A percentile compares a stretch with the other conserved stretches of the same genome.
Evolutionary conservation across 257 asterid species (phyloP).

Genomic region (Vinca minor): DNA sequence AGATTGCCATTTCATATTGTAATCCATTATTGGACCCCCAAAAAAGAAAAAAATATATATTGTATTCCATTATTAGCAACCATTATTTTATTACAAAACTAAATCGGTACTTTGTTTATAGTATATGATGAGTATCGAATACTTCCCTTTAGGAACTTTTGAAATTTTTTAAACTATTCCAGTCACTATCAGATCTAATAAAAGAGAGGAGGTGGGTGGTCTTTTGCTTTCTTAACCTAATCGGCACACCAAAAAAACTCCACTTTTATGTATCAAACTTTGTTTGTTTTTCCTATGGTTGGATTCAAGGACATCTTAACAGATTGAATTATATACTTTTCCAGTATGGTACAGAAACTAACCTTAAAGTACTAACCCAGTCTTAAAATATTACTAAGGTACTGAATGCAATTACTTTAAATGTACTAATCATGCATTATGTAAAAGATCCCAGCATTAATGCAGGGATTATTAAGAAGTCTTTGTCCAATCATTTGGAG

Average conservation of each 20-base stretch:
- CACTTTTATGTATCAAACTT: background rate
- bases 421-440: background rate
- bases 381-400: background rate
- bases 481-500: conserved; percentile 11
- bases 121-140: background rate
- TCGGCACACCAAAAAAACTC: conserved; percentile 6
- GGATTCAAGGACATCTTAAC: background rate
- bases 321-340: background rate
- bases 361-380: background rate
- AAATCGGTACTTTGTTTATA: too few relatives aligned
- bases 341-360: background rate
- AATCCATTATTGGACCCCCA: too few relatives aligned
- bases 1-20: too few relatives aligned
- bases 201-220: conserved; percentile 16
- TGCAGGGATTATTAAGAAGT: background rate
- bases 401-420: background rate
- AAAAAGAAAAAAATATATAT: too few relatives aligned
- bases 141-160: background rate
- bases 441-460: conserved; percentile 3
- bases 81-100: too few relatives aligned
- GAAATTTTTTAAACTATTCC: conserved; percentile 17
- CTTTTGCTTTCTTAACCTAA: conserved; percentile 35
- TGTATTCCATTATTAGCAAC: too few relatives aligned
- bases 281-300: background rate
- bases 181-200: conserved; percentile 27